Percentiles rank a stretch among this genome's conserved stretches.
phyloP scores from a whole-genome alignment of 148 eudicot species.

The Rhododendron kiyosumense region DNA sequence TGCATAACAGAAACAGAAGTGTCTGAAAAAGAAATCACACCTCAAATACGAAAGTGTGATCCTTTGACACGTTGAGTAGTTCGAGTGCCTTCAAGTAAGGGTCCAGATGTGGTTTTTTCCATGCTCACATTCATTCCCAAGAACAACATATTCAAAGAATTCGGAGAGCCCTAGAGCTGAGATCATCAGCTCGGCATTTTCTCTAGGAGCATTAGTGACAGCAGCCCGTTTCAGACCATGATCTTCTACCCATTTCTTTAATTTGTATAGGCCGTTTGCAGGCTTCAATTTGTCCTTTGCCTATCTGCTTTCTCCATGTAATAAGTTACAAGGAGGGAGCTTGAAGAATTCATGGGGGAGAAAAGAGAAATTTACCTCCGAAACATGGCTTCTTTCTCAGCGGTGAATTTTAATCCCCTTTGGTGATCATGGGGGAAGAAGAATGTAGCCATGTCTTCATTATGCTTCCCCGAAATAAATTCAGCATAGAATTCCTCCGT shows the following conservation, averaged over 20 bases:
- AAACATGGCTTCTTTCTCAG: slow-evolving; percentile 78
- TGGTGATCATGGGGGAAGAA: slow-evolving; percentile 81
- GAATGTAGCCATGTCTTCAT: slow-evolving; percentile 62
- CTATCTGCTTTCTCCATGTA: slow-evolving; percentile 38
- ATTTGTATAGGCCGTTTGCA: slow-evolving; percentile 57
- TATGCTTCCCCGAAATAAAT: slow-evolving; percentile 80
- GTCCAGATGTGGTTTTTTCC: slow-evolving; percentile 83
- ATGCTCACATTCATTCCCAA: slow-evolving; percentile 81
- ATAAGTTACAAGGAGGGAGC: neutral
- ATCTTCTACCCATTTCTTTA: slow-evolving; percentile 78
- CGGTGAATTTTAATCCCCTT: slow-evolving; percentile 60
- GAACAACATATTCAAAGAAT: slow-evolving; percentile 63
- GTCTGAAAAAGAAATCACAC: slow-evolving; percentile 20
- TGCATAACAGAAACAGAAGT: neutral
- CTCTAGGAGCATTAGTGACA: slow-evolving; percentile 84
- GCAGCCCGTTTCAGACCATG: slow-evolving; percentile 89
- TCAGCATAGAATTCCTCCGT: slow-evolving; percentile 60
- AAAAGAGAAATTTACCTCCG: slow-evolving; percentile 42
- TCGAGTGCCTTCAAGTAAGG: slow-evolving; percentile 83
- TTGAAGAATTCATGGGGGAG: neutral
- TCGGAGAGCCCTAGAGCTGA: slow-evolving; percentile 68
- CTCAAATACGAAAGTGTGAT: slow-evolving; percentile 82
- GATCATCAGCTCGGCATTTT: slow-evolving; percentile 84
- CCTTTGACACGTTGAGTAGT: slow-evolving; percentile 59
- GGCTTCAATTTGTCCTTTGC: slow-evolving; percentile 67